Percentiles rank a stretch among this genome's conserved stretches.
These are phyloP conservation scores for Pleurostoma richardsiae DNA, from an alignment of 2,329 filamentous ascomycete genomes.

Conservation along the genomic window DNA sequence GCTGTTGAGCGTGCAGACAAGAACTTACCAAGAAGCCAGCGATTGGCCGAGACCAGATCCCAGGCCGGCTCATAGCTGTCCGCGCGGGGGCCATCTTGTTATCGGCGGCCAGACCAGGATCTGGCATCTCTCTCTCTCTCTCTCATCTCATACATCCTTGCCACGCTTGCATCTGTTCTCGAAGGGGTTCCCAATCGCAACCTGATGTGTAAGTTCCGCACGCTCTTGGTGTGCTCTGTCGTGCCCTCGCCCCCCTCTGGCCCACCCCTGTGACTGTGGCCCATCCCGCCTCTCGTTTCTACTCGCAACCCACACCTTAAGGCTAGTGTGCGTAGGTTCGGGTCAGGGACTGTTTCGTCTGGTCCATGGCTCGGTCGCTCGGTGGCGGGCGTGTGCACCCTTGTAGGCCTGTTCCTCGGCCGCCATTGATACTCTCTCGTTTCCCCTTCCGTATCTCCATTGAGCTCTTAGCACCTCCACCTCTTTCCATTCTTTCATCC, in stretches of 20 bases:
- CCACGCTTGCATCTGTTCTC: slow-evolving; percentile 1
- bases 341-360: slow-evolving; percentile 40
- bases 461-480: slow-evolving; percentile 5
- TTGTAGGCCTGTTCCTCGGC: slow-evolving; percentile 7
- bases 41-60: not conserved
- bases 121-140: not conserved
- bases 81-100: not conserved
- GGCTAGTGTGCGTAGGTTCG: slow-evolving; percentile 11
- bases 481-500: slow-evolving; percentile 15
- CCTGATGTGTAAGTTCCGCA: not conserved
- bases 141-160: not conserved
- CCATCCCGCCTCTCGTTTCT: slow-evolving; percentile 22
- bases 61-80: not conserved
- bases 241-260: not conserved
- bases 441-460: slow-evolving; percentile 13
- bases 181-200: not conserved
- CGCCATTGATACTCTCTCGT: slow-evolving; percentile 11
- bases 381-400: slow-evolving; percentile 14
- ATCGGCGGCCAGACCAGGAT: not conserved
- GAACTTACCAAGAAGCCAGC: not conserved
- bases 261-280: not conserved
- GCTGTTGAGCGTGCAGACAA: not conserved
- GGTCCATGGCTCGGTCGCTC: slow-evolving; percentile 29
- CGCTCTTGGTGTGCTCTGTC: not conserved
- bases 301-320: slow-evolving; percentile 14